These are phyloP conservation scores for Camellia oleifera DNA, from an alignment of 179 eudicot species.

Conservation along the genomic window DNA sequence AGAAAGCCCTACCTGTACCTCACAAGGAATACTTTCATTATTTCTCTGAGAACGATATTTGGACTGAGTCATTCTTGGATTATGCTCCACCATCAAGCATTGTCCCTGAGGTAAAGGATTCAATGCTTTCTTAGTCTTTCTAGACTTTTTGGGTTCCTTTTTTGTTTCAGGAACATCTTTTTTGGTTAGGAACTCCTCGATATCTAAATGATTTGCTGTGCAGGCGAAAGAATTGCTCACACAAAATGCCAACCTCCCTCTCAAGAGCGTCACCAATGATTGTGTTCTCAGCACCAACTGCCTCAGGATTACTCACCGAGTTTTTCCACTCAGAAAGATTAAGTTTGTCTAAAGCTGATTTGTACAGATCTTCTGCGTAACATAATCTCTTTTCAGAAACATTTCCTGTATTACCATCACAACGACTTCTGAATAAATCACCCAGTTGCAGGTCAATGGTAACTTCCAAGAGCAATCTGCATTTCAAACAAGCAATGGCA, in stretches of 20 bases:
- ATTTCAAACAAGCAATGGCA: slow-evolving; percentile 57
- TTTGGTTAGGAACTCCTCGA: slow-evolving; percentile 14
- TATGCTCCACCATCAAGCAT: slow-evolving; percentile 21
- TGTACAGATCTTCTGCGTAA: slow-evolving; percentile 45
- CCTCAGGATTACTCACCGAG: slow-evolving; percentile 35
- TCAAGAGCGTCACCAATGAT: slow-evolving; percentile 21
- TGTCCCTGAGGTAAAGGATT: slow-evolving; percentile 34
- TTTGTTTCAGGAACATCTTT: slow-evolving; percentile 25
- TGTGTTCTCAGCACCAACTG: slow-evolving; percentile 18
- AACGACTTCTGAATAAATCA: slow-evolving; percentile 43
- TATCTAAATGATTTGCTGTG: not conserved
- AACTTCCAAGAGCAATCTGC: slow-evolving; percentile 57
- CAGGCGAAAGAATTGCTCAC: slow-evolving; percentile 6
- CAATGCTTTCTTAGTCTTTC: slow-evolving; percentile 45
- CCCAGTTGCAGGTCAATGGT: slow-evolving; percentile 61
- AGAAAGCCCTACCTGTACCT: slow-evolving; percentile 19
- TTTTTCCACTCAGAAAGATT: slow-evolving; percentile 52
- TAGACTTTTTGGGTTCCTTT: slow-evolving; percentile 35
- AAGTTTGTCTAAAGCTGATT: slow-evolving; percentile 50
- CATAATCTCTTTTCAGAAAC: slow-evolving; percentile 18
- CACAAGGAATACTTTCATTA: slow-evolving; percentile 17
- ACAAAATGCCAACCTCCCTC: slow-evolving; percentile 12
- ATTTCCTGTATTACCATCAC: slow-evolving; percentile 20
- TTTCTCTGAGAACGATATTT: slow-evolving; percentile 35
- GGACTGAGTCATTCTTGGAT: slow-evolving; percentile 61